These are phyloP conservation scores for Hygrophila difformis DNA, from an alignment of 257 asterid species.

Conservation along the genomic window DNA sequence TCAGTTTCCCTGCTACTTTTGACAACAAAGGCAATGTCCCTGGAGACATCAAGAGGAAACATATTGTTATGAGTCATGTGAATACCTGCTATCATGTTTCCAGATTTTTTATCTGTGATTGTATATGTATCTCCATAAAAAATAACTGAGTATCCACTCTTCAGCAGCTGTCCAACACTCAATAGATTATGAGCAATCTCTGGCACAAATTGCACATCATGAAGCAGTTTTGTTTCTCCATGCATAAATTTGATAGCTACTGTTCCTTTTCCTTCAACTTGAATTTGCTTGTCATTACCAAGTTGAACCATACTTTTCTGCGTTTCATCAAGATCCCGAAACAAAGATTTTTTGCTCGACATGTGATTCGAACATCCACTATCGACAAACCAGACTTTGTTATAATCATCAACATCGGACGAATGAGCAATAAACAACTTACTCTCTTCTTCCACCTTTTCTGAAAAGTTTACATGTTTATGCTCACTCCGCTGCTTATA, in stretches of 20 bases:
- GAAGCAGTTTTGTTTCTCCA: background rate
- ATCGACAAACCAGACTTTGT: background rate
- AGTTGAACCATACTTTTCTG: background rate
- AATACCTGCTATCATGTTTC: background rate
- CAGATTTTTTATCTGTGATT: background rate
- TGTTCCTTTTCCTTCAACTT: too few species aligned
- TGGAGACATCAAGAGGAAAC: slow-evolving; percentile 4
- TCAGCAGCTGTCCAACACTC: slow-evolving; percentile 16
- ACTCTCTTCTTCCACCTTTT: slow-evolving; percentile 1
- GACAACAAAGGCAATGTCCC: background rate
- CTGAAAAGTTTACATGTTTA: slow-evolving; percentile 2
- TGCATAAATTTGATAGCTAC: background rate
- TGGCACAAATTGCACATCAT: slow-evolving; percentile 10
- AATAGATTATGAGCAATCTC: slow-evolving; percentile 11
- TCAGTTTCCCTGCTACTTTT: background rate
- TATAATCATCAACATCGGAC: background rate
- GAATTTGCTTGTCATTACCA: slow-evolving; percentile 6
- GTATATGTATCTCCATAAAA: slow-evolving; percentile 8
- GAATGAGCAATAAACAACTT: slow-evolving; percentile 10
- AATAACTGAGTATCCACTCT: background rate
- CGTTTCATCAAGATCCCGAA: slow-evolving; percentile 3
- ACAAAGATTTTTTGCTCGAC: background rate
- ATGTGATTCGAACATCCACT: too few species aligned
- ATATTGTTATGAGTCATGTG: background rate
- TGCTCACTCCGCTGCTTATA: too few species aligned